These are phyloP conservation scores for Gamsiella multidivaricata DNA, from an alignment of 192 early-diverging fungal species.

Conservation along the genomic window DNA sequence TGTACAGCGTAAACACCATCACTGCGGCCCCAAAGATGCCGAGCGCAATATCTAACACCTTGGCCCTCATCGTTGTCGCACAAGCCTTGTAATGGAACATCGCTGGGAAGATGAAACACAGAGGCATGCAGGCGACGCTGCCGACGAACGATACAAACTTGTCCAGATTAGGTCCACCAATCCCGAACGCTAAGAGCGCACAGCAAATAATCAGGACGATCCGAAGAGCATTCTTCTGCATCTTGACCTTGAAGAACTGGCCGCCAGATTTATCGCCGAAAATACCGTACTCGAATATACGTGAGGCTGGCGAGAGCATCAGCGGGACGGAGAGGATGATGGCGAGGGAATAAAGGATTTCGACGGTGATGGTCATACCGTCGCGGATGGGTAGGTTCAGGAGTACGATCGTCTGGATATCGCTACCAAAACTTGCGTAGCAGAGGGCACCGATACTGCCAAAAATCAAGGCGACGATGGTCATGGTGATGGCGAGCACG, in stretches of 20 bases:
- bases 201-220: conserved; percentile 66
- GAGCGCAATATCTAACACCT: conserved; percentile 60
- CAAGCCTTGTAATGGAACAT: conserved; percentile 74
- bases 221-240: conserved; percentile 79
- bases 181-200: conserved; percentile 68
- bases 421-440: conserved; percentile 74
- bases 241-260: conserved; percentile 66
- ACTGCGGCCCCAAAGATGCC: conserved; percentile 74
- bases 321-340: conserved; percentile 83
- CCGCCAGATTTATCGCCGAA: conserved; percentile 68
- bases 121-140: conserved; percentile 78
- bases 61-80: conserved; percentile 43
- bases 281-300: conserved; percentile 74
- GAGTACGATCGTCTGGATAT: conserved; percentile 79
- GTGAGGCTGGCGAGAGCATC: conserved; percentile 75
- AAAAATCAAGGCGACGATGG: conserved; percentile 57
- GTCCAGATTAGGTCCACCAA: conserved; percentile 71
- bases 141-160: conserved; percentile 85
- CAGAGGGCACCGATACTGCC: conserved; percentile 60
- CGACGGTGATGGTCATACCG: conserved; percentile 65
- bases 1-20: conserved; percentile 70
- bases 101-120: conserved; percentile 81
- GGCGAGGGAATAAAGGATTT: conserved; percentile 78
- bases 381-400: conserved; percentile 71
- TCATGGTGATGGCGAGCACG: conserved; percentile 60